phyloP scores from a whole-genome alignment of 176 grass and related monocot species.

The Cenchrus purpureus region DNA sequence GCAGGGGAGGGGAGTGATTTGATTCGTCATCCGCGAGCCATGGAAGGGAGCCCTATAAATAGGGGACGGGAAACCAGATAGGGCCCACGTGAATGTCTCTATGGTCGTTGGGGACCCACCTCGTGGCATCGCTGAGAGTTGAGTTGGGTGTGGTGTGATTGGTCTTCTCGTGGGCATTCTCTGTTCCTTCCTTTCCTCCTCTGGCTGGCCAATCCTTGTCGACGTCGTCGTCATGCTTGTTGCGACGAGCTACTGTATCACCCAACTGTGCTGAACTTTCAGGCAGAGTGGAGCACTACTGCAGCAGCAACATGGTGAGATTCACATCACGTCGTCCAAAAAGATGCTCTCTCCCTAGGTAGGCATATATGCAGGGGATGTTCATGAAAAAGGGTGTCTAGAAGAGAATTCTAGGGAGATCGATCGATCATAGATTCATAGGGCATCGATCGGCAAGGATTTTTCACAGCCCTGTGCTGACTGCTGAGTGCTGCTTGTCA shows the following conservation, averaged over 20 bases:
- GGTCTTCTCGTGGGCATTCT: neutral
- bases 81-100: slow-evolving; percentile 18
- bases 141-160: slow-evolving; percentile 6
- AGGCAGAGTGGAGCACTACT: neutral
- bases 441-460: neutral
- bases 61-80: neutral
- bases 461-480: neutral
- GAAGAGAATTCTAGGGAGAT: too few relatives aligned
- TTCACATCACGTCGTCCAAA: neutral
- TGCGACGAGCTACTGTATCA: neutral
- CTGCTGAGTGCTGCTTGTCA: neutral
- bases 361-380: neutral
- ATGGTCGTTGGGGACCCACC: neutral
- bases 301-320: neutral
- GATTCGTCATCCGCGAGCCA: slow-evolving; percentile 26
- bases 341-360: neutral
- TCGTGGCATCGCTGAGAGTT: neutral
- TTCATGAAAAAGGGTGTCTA: neutral
- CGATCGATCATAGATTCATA: neutral
- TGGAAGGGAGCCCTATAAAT: slow-evolving; percentile 45
- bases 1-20: neutral
- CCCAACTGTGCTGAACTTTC: neutral
- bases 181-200: neutral
- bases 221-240: neutral
- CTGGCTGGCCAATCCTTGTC: neutral